Base-by-base conservation (phyloP, 345 rosid species). In the Sapria himalayana region DNA sequence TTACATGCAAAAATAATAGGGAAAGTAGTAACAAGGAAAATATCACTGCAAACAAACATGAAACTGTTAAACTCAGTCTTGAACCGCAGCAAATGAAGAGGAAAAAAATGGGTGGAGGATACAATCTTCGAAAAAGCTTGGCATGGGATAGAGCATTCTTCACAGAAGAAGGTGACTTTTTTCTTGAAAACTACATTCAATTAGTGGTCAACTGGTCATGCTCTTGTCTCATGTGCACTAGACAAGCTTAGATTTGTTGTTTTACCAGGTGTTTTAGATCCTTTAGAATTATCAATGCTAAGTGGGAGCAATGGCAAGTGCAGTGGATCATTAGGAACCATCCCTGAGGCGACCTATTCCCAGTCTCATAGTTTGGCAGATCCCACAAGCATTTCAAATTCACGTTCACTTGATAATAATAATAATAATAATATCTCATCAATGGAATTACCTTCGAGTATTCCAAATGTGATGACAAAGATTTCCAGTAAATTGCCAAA, bases 121-220 rank as follows among this genome's bases (percentile, higher is more conserved):
- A 45, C 51, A 81, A 82, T 64, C 55, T 89, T 62, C 66, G 93
- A 25, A 82, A 82, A 51, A 89, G 98, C 65, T 63, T 89, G 54
- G 98, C 98, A 0, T 82, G 94, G 98, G 61, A 89, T 33, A 61
- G 61, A 35, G 94, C 94, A 39, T 82, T 86, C 50, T 72, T 74
- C 37, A 82, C 93, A 3, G 98, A 81, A 52, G 94, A 74, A 76
- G 98, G 98, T 86, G 22, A 9, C 1, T 37, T 22, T 8, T 37
- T 18, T 2, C 2, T n/a, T 51, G 15, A 2, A 31, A 1, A 19
- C 27, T 15, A 34, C 5, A 29, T 19, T 4, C 7, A 33, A 43
- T 9, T 44, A 17, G n/a, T n/a, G n/a, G n/a, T n/a, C n/a, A n/a
- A n/a, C n/a, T n/a, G n/a, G 1, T 37, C 35, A 29, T 23, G 22